Evolutionary conservation across 2,329 filamentous ascomycete species (phyloP), one percentile per base, ranked within the genome.

Genomic region (Ophiocordyceps australis): DNA sequence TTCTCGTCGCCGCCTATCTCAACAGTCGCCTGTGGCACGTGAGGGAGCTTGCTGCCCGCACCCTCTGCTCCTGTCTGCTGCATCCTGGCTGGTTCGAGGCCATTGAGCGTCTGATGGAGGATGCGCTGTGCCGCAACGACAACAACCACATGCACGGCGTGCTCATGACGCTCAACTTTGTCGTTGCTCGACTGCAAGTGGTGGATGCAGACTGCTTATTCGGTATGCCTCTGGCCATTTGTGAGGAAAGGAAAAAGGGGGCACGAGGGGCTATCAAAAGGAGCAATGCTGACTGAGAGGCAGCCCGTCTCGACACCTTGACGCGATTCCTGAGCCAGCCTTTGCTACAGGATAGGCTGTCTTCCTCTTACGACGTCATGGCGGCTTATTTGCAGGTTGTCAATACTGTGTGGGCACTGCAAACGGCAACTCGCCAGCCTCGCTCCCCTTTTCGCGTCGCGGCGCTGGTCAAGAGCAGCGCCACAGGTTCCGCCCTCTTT

Each of bases 21-120:
- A 63, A 57, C 9, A 82, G 74, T 33, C 63, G 63, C 1, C 65
- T 81, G 12, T 89, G 81, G 81, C 77, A 83, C 41, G 68, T 89
- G 6, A 62, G 81, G 25, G 79, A 86, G 38, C 81, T 85, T 44
- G 77, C 80, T 1, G 78, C 80, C 0, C 62, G 76, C 11, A 80
- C 79, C 1, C 55, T 80, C 9, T 72, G 68, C 39, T 71, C 69
- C 0, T 69, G 75, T 32, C 47, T 74, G 14, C 44, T 72, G 3
- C 54, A 59, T 12, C 46, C 56, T 4, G 46, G 54, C 14, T 71
- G 65, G 63, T 41, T 62, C 1, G 37, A 38, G 8, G 42, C 43
- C 1, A 41, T 69, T 5, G 42, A 41, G 15, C 30, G 33, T 10
- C 40, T 63, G 3, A 42, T 63, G 8, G 33, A 32, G 4, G 35